phyloP scores from a whole-genome alignment of 192 early-diverging fungal genomes.

The Irineochytrium annulatum region DNA sequence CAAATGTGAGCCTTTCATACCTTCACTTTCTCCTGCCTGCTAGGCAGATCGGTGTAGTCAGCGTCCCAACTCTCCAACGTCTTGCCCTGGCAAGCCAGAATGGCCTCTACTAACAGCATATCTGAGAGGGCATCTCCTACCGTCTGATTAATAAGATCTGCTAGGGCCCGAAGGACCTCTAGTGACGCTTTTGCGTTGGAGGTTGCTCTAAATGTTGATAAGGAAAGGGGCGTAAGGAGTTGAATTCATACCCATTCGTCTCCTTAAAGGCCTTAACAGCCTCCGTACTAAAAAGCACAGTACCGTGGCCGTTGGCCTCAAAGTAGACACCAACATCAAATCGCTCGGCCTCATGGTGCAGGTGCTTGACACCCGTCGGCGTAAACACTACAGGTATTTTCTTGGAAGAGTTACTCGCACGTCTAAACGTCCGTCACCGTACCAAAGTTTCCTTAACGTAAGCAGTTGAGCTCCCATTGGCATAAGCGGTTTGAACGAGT shows the following conservation, averaged over 20 bases:
- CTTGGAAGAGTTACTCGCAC: background rate
- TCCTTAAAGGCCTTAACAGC: slow-evolving; percentile 74
- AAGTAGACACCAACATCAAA: slow-evolving; percentile 99
- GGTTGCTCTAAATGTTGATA: slow-evolving; percentile 56
- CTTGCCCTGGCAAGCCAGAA: slow-evolving; percentile 79
- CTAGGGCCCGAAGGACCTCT: slow-evolving; percentile 73
- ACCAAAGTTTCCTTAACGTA: slow-evolving; percentile 88
- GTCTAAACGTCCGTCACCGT: slow-evolving; percentile 13
- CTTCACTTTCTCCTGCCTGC: slow-evolving; percentile 93
- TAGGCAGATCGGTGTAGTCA: slow-evolving; percentile 92
- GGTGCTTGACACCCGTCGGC: slow-evolving; percentile 96
- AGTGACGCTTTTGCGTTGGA: slow-evolving; percentile 75
- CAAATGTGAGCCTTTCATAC: slow-evolving; percentile 49
- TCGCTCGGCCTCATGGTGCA: slow-evolving; percentile 96
- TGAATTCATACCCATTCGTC: slow-evolving; percentile 50
- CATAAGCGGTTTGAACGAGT: slow-evolving; percentile 98
- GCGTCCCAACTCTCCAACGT: slow-evolving; percentile 84
- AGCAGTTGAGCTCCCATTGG: slow-evolving; percentile 92
- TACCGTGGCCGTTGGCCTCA: slow-evolving; percentile 99
- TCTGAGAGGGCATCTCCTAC: slow-evolving; percentile 99
- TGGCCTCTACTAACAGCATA: slow-evolving; percentile 87
- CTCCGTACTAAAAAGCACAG: slow-evolving; percentile 85
- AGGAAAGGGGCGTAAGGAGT: background rate
- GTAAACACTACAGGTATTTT: slow-evolving; percentile 94
- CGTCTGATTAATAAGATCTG: slow-evolving; percentile 96